phyloP scores from a whole-genome alignment of 805 yeast species.

The Lachancea sp. region DNA sequence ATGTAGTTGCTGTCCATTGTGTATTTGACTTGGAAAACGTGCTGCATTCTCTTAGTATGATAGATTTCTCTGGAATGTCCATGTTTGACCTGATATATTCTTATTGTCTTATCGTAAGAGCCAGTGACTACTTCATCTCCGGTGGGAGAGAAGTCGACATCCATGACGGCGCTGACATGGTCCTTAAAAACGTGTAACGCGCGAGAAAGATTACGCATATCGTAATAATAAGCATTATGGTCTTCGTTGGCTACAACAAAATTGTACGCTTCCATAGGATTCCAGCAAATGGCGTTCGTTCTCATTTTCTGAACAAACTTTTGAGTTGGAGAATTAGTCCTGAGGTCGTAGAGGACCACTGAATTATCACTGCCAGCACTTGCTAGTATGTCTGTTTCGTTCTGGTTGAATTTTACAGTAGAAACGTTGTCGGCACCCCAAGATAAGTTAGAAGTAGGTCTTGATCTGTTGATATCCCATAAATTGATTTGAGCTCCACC shows the following conservation, averaged over 20 bases:
- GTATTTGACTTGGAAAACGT: slow-evolving; percentile 75
- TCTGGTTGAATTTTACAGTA: slow-evolving; percentile 78
- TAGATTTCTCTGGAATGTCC: slow-evolving; percentile 95
- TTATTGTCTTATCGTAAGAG: slow-evolving; percentile 86
- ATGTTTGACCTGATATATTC: slow-evolving; percentile 66
- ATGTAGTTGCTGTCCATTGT: slow-evolving; percentile 87
- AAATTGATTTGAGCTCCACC: slow-evolving; percentile 85
- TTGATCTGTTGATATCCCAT: slow-evolving; percentile 85
- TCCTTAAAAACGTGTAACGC: slow-evolving; percentile 85
- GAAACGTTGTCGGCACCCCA: slow-evolving; percentile 96
- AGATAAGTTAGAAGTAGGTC: slow-evolving; percentile 67
- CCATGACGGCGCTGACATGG: slow-evolving; percentile 94
- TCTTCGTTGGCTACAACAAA: slow-evolving; percentile 92
- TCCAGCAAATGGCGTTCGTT: slow-evolving; percentile 87
- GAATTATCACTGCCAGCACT: slow-evolving; percentile 89
- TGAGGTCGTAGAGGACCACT: slow-evolving; percentile 78
- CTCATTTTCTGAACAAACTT: slow-evolving; percentile 77
- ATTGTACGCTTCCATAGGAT: slow-evolving; percentile 94
- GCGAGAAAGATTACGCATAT: slow-evolving; percentile 84
- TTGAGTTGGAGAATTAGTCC: slow-evolving; percentile 89
- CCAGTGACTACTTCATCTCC: slow-evolving; percentile 96
- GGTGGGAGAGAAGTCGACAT: slow-evolving; percentile 91
- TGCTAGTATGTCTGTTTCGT: slow-evolving; percentile 84
- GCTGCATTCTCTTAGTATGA: slow-evolving; percentile 97
- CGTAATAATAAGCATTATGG: slow-evolving; percentile 91